These are phyloP conservation scores for Kodamaea sagamina DNA, from an alignment of 805 yeast genomes.

Conservation along the genomic window DNA sequence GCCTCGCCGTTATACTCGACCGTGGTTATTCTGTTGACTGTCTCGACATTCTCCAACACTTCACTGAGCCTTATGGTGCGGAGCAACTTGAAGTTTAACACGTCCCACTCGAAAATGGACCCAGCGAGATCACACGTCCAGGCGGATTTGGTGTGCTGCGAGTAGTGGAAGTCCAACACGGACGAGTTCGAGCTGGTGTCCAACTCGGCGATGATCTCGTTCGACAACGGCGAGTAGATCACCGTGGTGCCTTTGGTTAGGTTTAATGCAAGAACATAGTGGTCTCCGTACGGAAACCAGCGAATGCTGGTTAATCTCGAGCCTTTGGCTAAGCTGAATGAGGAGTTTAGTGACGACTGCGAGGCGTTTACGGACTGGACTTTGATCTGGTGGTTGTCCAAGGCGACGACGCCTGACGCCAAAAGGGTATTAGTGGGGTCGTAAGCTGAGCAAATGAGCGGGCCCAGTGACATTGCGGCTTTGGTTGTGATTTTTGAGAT, in stretches of 20 bases:
- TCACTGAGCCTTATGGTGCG: conserved; percentile 47
- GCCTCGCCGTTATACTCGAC: conserved; percentile 33
- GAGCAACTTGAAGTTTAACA: conserved; percentile 42
- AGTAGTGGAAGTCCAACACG: conserved; percentile 52
- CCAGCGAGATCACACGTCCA: conserved; percentile 67
- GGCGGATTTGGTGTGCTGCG: conserved; percentile 41
- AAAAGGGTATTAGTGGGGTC: conserved; percentile 64
- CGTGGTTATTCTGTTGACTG: conserved; percentile 33
- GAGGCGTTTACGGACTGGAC: conserved; percentile 55
- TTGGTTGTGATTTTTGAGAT: conserved; percentile 11
- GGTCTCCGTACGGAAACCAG: conserved; percentile 53
- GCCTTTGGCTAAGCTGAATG: conserved; percentile 55
- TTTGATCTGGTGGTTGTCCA: conserved; percentile 69
- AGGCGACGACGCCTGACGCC: conserved; percentile 65
- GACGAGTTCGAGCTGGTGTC: conserved; percentile 47
- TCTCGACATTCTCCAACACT: conserved; percentile 33
- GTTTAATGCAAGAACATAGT: conserved; percentile 55
- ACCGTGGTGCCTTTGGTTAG: conserved; percentile 64
- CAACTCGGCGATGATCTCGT: conserved; percentile 56
- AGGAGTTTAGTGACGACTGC: conserved; percentile 45
- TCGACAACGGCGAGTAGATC: conserved; percentile 66
- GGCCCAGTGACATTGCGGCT: conserved; percentile 19
- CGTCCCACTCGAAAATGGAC: conserved; percentile 62
- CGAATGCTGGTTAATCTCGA: conserved; percentile 48
- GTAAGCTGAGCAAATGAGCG: conserved; percentile 48